Base-by-base conservation (phyloP, 768 basidiomycete genomes). In the Imleria badia region DNA sequence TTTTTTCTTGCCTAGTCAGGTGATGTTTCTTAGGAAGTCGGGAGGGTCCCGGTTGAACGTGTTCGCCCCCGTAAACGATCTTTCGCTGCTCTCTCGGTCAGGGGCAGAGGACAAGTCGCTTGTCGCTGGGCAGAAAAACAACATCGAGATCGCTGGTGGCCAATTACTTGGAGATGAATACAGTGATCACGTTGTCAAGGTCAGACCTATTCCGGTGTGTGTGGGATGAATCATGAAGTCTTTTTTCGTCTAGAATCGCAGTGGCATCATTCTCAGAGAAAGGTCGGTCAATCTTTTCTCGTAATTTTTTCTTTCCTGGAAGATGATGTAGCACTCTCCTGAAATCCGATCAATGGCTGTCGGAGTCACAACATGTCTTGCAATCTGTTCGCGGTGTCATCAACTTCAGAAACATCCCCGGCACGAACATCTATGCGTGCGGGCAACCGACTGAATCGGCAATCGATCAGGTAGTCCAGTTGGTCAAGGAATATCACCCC, bases 111-210 rank as follows among this genome's bases (percentile, higher is more conserved):
- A 75, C 36, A 78, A 81, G 20, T 77, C 83, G 1, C 70, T 86
- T 45, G 72, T 86, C 30, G 76, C 84, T 38, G 88, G 85, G n/a
- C 82, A 81, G 66, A 84, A 83, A 68, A 86, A 90, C 58, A 85
- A 87, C 62, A 81, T 86, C 12, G 86, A 81, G 33, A 89, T 86
- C 54, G 73, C 82, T 20, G 93, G 93, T 11, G 93, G 91, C 0
- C 90, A 88, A 66, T 83, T 97, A 41, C 75, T 95, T 1, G 96
- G 94, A 6, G 95, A 98, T 66, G 97, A 99, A 69, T 98, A 93
- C 76, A 93, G 92, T 3, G 89, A 91, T 39, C 91, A 95, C 67
- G 93, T 98, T 42, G 85, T 99, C 31, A 89, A 89, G 79, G 91
- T 90, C 54, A 29, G 77, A 42, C 50, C 20, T 23, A 15, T 41